These are phyloP conservation scores for Phanerochaete sordida DNA, from an alignment of 768 basidiomycete genomes.

Conservation along the genomic window DNA sequence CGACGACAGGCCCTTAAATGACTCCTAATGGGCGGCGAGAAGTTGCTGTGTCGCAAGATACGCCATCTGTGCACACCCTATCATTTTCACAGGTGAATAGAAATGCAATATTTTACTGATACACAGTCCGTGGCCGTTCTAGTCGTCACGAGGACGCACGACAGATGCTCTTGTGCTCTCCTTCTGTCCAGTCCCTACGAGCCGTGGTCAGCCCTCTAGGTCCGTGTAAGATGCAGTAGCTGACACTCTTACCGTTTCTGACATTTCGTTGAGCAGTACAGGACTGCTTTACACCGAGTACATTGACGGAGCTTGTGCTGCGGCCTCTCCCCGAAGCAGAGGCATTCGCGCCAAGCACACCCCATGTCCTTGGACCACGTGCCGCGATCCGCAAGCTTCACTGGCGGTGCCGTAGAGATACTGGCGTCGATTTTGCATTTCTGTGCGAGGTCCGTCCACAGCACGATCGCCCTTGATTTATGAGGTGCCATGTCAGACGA, in stretches of 20 bases:
- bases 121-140: no score
- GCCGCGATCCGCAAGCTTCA: neutral
- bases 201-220: neutral
- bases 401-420: neutral
- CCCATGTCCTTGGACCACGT: neutral
- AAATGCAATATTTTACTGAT: no score
- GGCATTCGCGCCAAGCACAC: neutral
- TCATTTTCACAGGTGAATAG: no score
- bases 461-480: no score
- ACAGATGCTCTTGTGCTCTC: neutral
- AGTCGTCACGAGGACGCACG: no score
- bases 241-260: neutral
- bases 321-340: neutral
- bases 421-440: neutral
- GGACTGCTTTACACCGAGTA: neutral
- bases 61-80: no score
- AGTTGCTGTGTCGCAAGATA: no score
- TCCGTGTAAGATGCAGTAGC: no score
- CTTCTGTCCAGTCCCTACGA: neutral
- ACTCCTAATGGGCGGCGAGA: no score
- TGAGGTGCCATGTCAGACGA: neutral
- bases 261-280: neutral
- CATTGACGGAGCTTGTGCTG: neutral
- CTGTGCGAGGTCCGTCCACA: neutral
- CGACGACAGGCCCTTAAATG: no score